A percentile compares a stretch with the other conserved stretches of the same genome.
phyloP scores from a whole-genome alignment of 2,329 filamentous ascomycete species.

The Cladorrhinum sp. region DNA sequence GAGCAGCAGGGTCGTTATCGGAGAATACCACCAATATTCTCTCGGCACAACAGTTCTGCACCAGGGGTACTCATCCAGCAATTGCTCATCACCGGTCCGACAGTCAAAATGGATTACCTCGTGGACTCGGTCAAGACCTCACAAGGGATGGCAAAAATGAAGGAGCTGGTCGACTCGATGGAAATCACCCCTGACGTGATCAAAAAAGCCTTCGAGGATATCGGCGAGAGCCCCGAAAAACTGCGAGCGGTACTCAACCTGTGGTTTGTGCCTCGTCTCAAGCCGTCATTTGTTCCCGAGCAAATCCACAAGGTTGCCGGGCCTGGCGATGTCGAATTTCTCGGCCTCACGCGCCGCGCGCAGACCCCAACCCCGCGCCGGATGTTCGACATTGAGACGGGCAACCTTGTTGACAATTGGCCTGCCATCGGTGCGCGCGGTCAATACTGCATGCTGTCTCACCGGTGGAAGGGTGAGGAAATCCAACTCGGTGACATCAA shows the following conservation, averaged over 20 bases:
- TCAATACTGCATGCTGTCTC: conserved; percentile 37
- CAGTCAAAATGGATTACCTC: neutral
- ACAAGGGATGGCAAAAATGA: conserved; percentile 12
- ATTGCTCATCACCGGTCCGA: neutral
- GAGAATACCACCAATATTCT: no score
- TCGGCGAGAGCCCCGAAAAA: conserved; percentile 27
- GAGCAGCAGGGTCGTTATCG: no score
- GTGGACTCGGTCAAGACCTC: conserved; percentile 2
- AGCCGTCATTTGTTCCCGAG: conserved; percentile 26
- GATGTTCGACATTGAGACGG: conserved; percentile 36
- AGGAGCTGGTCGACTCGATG: conserved; percentile 18
- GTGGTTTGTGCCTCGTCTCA: conserved; percentile 28
- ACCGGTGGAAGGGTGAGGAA: conserved; percentile 36
- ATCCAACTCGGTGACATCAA: conserved; percentile 31
- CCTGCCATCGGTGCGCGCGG: conserved; percentile 27
- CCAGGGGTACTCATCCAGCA: neutral
- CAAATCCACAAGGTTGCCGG: conserved; percentile 11
- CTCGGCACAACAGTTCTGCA: no score
- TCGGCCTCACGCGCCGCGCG: conserved; percentile 18
- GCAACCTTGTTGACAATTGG: conserved; percentile 28
- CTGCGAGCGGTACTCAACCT: conserved; percentile 27
- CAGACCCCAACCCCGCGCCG: conserved; percentile 27
- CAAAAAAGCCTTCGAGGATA: conserved; percentile 22
- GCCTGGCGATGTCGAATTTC: conserved; percentile 26
- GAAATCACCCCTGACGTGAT: conserved; percentile 24